phyloP scores from a whole-genome alignment of 331 rosid genomes.

The Cydonia oblonga region DNA sequence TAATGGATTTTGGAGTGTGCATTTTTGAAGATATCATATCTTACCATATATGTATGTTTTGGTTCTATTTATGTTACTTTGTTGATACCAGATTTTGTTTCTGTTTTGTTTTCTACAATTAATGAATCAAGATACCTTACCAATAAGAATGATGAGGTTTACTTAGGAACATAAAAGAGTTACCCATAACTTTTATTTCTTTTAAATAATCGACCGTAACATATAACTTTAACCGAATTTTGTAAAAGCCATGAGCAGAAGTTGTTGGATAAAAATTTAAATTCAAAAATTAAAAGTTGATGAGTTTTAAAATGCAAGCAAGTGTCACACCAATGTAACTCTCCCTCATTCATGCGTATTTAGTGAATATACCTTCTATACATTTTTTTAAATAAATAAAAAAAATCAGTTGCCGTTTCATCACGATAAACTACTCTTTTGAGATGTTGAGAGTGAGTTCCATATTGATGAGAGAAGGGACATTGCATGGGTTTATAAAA shows the following conservation, averaged over 20 bases:
- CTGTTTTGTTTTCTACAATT: background rate
- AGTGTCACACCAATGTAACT: background rate
- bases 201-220: background rate
- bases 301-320: background rate
- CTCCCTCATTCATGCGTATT: background rate
- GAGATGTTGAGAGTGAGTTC: no score
- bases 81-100: background rate
- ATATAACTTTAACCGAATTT: no score
- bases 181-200: no score
- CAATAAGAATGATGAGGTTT: background rate
- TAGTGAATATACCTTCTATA: background rate
- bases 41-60: background rate
- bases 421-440: no score
- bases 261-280: no score
- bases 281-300: no score
- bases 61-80: background rate
- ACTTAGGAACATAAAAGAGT: no score
- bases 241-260: background rate
- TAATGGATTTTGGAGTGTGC: background rate
- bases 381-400: background rate
- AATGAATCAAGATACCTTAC: background rate
- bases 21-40: background rate
- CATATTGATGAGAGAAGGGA: no score
- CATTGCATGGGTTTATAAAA: no score
- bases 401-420: no score